Evolutionary conservation across 2,329 filamentous ascomycete species (phyloP), one percentile per base, ranked within the genome.

Genomic region (Arthroderma uncinatum): DNA sequence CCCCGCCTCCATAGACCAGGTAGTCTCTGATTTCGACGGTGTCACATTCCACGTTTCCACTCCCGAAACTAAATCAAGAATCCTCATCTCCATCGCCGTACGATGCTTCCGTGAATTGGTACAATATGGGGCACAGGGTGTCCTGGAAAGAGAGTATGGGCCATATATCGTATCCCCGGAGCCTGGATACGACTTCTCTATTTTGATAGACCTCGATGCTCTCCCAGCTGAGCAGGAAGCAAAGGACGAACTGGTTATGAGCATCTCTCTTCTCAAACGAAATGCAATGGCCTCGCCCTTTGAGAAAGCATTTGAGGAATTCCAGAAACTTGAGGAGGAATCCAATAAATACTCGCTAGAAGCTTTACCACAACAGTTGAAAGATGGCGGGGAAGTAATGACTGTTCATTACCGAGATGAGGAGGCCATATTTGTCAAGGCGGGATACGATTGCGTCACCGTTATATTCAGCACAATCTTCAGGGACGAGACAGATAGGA

Each of bases 401-500:
- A 85, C 92, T 2, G 95, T 99, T 66, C 92, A 97, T 73, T 98
- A 99, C 76, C 87, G 93, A 57, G 94, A 99, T 68, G 91, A 97
- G 77, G 93, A 99, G 73, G 91, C 93, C 55, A 97, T 99, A 69
- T 98, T 95, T 73, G 86, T 98, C 77, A 97, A 98, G 77, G 92
- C 93, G 61, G 94, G 88, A 72, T 87, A 94, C 76, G 93, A 99
- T 71, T 85, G 93, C 67, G 93, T 99, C 55, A 98, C 94, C 0
- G 91, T 98, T 67, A 98, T 98, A 68, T 98, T 98, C 80, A 95
- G 90, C 75, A 98, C 93, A 42, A 83, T 97, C 55, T 99, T 99
- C 80, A 82, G 89, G 58, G 94, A 99, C 70, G 94, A 98, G 76
- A 98, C 94, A 56, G 93, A 98, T 70, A 81, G 92, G 61, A 89